Base-by-base conservation (phyloP, 768 basidiomycete genomes). In the Lepiota brunneoincarnata region DNA sequence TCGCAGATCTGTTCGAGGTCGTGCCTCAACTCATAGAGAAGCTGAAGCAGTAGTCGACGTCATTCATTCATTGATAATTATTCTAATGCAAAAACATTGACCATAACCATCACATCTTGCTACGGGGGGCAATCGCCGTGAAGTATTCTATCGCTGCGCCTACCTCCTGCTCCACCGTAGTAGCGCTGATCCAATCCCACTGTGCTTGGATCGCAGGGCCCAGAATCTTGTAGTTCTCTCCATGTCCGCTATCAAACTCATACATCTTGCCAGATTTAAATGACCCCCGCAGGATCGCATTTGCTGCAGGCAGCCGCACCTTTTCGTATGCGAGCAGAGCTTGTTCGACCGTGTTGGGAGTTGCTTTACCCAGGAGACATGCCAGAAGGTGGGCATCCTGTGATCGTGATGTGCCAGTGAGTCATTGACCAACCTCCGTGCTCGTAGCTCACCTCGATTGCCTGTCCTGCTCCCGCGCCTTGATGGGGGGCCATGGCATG, bases 1-100 rank as follows among this genome's bases (percentile, higher is more conserved):
- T 97, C 3, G 96, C 86, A 35, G 97, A 99, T 68, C 75, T 98
- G 42, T 99, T 88, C 63, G 87, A 95, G 26, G 92, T 77, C 37
- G 94, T 98, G 2, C 97, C 97, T 0, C 85, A 97, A 72, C 71
- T 99, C 49, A 82, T 89, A 31, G 82, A 93, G 72, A 94, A 97
- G 73, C 69, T 98, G 54, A 87, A 95, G 72, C 67, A 64, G 54
- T 61, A 66, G 57, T 59, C 48, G 37, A 51, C 45, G 42, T 54
- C 39, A 48, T 54, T 7, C 11, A 20, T 38, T 47, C 37, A 40
- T 41, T 18, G 18, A 48, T 48, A 40, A 40, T 37, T 34, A 31
- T 41, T 39, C 28, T 40, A 54, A 54, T 47, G 45, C 51, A 54
- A 47, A 40, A 24, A 31, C 17, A 41, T 37, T 34, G 18, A 14